Evolutionary conservation across 1,284 basidiomycete species (phyloP).

Genomic region (Boletus semigastroideus): DNA sequence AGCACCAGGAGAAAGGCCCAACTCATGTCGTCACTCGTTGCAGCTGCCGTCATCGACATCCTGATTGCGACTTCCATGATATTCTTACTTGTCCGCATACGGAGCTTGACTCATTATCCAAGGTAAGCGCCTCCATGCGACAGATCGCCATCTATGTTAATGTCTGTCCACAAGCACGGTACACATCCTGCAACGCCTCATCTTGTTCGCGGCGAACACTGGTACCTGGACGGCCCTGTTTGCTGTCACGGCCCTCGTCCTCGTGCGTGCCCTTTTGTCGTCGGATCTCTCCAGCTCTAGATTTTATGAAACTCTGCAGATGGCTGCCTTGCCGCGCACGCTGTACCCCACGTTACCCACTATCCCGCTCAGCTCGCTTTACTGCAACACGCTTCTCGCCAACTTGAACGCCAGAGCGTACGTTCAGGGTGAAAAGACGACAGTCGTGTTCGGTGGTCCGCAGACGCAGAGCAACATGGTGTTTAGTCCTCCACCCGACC

Average conservation of each 20-base stretch:
- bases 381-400: conserved; percentile 17
- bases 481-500: background rate
- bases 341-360: background rate
- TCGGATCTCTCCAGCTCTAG: no score
- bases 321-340: background rate
- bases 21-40: background rate
- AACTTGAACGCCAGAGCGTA: conserved; percentile 16
- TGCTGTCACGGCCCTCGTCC: conserved; percentile 5
- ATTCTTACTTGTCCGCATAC: conserved; percentile 8
- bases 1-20: background rate
- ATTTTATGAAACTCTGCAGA: background rate
- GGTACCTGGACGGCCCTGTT: conserved; percentile 17
- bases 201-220: conserved; percentile 12
- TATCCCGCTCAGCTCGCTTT: conserved; percentile 9
- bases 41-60: conserved; percentile 3
- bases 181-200: conserved; percentile 10
- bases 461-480: background rate
- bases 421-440: background rate
- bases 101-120: background rate
- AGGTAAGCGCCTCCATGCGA: background rate
- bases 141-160: background rate
- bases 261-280: conserved; percentile 7
- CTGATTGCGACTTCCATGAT: conserved; percentile 7
- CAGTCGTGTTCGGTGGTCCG: fast-evolving
- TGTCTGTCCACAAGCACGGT: background rate